Conservation (phyloP, 1,139 yeast genomes). For the Nadsonia commutata region DNA sequence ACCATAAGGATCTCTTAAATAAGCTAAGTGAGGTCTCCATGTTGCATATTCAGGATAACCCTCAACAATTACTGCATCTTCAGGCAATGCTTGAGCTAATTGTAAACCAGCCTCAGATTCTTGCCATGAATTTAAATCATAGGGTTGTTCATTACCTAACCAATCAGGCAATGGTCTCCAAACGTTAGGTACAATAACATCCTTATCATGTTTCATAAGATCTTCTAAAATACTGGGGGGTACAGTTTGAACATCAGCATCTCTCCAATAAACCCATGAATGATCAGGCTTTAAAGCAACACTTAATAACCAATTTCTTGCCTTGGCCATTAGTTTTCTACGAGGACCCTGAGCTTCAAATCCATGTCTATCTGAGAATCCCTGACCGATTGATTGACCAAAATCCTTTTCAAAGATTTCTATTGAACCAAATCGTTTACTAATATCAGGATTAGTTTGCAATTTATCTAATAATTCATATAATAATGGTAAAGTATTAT, state of each 20-base stretch:
- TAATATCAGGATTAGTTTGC: constrained; percentile 41
- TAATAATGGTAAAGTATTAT: constrained; percentile 42
- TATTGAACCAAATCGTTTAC: constrained; percentile 42
- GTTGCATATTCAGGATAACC: constrained; percentile 88
- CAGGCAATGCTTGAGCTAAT: constrained; percentile 61
- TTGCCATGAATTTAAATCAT: constrained; percentile 84
- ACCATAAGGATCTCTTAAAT: constrained; percentile 73
- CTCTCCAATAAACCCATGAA: constrained; percentile 72
- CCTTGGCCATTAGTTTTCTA: constrained; percentile 58
- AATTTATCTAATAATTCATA: constrained; percentile 30
- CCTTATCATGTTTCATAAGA: constrained; percentile 48
- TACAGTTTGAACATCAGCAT: constrained; percentile 52
- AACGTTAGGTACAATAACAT: constrained; percentile 71
- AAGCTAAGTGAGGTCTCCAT: constrained; percentile 85
- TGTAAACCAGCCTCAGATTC: constrained; percentile 74
- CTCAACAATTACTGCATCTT: constrained; percentile 82
- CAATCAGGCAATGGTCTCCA: constrained; percentile 89
- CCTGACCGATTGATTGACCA: constrained; percentile 62
- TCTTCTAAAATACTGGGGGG: constrained; percentile 51
- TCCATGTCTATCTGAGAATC: constrained; percentile 70
- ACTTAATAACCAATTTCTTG: constrained; percentile 54
- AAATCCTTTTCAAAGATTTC: constrained; percentile 50
- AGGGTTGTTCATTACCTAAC: constrained; percentile 81
- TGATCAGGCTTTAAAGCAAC: constrained; percentile 54
- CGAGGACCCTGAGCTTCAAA: constrained; percentile 64